Base-by-base conservation (phyloP, 768 basidiomycete species). In the Termitomyces sp. region DNA sequence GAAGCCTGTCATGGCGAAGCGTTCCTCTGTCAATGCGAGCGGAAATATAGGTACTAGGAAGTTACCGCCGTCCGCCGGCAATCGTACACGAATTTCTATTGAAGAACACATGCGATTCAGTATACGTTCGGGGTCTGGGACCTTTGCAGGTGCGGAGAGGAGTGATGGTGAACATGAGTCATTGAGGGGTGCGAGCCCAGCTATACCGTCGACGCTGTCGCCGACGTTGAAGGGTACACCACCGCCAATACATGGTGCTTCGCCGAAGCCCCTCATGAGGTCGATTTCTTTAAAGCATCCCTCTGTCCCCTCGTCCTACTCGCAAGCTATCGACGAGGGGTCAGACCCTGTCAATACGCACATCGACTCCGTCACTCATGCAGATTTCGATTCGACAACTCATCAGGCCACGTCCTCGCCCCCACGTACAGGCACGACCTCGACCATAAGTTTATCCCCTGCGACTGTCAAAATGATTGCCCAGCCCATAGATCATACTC, bases 1-100 rank as follows among this genome's bases (percentile, higher is more conserved):
- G 75, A 85, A 82, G 53, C 87, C 89, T 0, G 74, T 94, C 60
- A 86, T 87, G 77, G 80, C 89, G 3, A 91, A 88, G 69, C 81
- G 90, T 1, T 72, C 75, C 1, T 82, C 80, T 56, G 74, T 59
- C 23, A 61, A 61, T 6, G 57, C 63, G 2, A 55, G 62, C 6
- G 53, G 45, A 46, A 53, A 51, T 15, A 3, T 26, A 5, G 41
- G 15, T 3, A 8, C 48, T 2, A 58, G 58, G 2, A 67, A 66
- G 41, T 67, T 67, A 14, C 66, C 69, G 1, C 66, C 68, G 0
- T 11, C 35, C 6, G 6, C 17, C 2, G n/a, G 6, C 5, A 19
- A 5, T 19, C 46, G 61, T n/a, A 33, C 56, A 4, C 30, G 61
- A 7, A 42, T 60, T 5, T 65, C 63, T 1, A 54, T 60, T 3